phyloP scores from a whole-genome alignment of 2,329 filamentous ascomycete genomes.

The Penicillium sp. region DNA sequence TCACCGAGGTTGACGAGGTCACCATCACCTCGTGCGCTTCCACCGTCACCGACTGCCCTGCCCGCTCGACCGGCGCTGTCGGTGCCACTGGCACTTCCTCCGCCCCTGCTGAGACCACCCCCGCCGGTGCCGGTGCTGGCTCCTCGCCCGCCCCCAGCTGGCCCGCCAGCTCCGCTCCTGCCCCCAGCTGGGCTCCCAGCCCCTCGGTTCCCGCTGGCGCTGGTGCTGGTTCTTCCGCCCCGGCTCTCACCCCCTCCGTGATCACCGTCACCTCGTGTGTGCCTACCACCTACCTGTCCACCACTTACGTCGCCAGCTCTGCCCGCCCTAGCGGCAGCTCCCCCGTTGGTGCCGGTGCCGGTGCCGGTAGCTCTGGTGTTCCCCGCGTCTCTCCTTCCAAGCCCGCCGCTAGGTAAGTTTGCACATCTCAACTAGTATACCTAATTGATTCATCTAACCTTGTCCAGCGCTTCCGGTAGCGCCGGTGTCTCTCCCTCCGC shows the following conservation, averaged over 20 bases:
- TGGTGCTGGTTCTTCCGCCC: conserved; percentile 14
- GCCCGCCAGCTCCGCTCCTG: conserved; percentile 13
- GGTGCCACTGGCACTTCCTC: conserved; percentile 10
- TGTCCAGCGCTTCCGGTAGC: conserved; percentile 4
- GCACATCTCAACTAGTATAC: neutral
- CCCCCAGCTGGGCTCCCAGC: conserved; percentile 17
- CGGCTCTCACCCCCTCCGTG: conserved; percentile 19
- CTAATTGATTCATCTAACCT: neutral
- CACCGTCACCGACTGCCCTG: conserved; percentile 60
- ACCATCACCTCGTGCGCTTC: conserved; percentile 63
- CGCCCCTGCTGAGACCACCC: conserved; percentile 7
- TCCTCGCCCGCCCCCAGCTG: conserved; percentile 13
- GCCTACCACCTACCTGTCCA: conserved; percentile 27
- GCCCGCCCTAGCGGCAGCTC: conserved; percentile 8
- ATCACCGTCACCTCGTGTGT: conserved; percentile 30
- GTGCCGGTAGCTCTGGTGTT: conserved; percentile 11
- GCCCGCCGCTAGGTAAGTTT: conserved; percentile 15
- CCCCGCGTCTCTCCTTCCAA: conserved; percentile 21
- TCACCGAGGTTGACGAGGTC: conserved; percentile 59
- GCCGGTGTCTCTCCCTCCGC: conserved; percentile 13
- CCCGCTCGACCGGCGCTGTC: conserved; percentile 23
- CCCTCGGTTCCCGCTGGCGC: conserved; percentile 10
- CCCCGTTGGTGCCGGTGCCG: conserved; percentile 12
- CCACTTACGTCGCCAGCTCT: conserved; percentile 20
- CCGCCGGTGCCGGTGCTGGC: conserved; percentile 18